A percentile compares a stretch with the other conserved stretches of the same genome.
These are phyloP conservation scores for Stagonosporopsis chrysanthemi DNA, from an alignment of 2,329 filamentous ascomycete genomes.

Conservation along the genomic window DNA sequence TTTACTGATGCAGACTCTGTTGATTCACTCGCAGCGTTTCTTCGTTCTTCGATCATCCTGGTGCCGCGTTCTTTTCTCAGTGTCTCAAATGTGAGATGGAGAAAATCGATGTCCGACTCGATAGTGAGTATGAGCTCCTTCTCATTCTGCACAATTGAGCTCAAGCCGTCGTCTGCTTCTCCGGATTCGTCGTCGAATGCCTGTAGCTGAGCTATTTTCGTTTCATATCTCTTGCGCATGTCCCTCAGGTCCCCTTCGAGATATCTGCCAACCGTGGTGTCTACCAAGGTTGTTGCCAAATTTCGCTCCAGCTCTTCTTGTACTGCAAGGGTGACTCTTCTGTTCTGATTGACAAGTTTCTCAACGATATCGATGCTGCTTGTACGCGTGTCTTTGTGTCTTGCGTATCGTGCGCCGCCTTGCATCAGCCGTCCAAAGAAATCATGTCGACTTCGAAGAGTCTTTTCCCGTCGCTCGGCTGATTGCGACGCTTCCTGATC, in stretches of 20 bases:
- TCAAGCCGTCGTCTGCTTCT: background rate
- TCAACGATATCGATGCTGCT: background rate
- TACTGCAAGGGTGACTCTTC: background rate
- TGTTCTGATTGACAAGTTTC: background rate
- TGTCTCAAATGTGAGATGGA: background rate
- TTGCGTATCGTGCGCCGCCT: background rate
- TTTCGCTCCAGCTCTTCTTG: background rate
- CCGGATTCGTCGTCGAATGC: background rate
- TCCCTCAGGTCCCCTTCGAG: background rate
- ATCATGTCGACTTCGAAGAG: background rate
- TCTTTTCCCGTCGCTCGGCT: background rate
- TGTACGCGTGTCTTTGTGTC: background rate
- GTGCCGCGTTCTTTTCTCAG: background rate
- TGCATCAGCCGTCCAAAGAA: background rate
- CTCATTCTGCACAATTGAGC: background rate
- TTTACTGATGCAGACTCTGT: background rate
- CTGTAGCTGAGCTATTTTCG: background rate
- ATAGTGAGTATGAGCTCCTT: background rate
- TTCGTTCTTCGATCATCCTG: background rate
- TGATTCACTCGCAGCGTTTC: background rate
- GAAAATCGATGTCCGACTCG: background rate
- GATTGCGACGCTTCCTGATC: background rate
- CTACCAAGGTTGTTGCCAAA: background rate
- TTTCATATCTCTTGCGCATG: background rate
- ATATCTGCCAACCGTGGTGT: background rate